A percentile compares a stretch with the other conserved stretches of the same genome.
Conservation (phyloP, 352 stramenopile genomes). For the Phytophthora tentaculata region DNA sequence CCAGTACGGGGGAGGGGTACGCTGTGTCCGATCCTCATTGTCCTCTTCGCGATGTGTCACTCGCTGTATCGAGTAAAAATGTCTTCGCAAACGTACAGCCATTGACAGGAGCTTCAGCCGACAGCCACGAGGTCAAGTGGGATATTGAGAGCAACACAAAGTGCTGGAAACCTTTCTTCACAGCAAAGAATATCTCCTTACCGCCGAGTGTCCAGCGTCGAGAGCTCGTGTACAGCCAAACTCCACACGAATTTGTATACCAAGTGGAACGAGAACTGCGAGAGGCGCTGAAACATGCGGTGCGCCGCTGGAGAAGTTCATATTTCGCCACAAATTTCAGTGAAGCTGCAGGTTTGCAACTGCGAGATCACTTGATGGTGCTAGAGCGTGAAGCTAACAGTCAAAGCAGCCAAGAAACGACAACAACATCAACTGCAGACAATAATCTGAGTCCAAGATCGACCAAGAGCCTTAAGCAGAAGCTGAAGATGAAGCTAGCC, state of each 20-base stretch:
- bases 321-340: conserved; percentile 89
- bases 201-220: conserved; percentile 52
- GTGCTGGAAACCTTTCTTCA: conserved; percentile 89
- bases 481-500: conserved; percentile 32
- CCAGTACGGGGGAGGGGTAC: conserved; percentile 84
- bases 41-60: conserved; percentile 84
- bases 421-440: neutral
- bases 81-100: conserved; percentile 91
- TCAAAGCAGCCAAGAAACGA: conserved; percentile 4
- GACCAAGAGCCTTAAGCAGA: conserved; percentile 30
- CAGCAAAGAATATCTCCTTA: conserved; percentile 24
- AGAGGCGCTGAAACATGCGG: conserved; percentile 83
- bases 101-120: conserved; percentile 11
- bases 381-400: conserved; percentile 59
- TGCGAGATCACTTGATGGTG: conserved; percentile 71
- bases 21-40: conserved; percentile 76
- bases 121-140: conserved; percentile 74
- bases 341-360: conserved; percentile 79
- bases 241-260: conserved; percentile 58
- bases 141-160: conserved; percentile 80
- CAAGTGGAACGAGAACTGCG: conserved; percentile 81
- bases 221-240: conserved; percentile 66
- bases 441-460: conserved; percentile 19
- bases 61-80: conserved; percentile 91
- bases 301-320: conserved; percentile 90